phyloP scores from a whole-genome alignment of 768 basidiomycete genomes.

The Kwoniella botswanensis region DNA sequence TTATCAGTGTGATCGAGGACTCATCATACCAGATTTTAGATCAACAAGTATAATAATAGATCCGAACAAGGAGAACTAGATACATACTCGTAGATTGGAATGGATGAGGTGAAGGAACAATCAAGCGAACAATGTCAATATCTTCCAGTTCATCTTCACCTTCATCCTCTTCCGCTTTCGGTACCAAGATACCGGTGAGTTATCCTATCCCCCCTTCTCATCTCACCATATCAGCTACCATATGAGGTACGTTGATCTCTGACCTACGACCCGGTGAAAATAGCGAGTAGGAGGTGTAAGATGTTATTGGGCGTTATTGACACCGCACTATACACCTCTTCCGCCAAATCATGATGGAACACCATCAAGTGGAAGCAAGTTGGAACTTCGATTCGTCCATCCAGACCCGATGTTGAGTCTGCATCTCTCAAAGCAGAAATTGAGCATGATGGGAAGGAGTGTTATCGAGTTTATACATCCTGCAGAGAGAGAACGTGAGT shows the following conservation, averaged over 20 bases:
- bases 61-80: background rate
- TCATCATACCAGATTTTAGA: background rate
- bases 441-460: slow-evolving; percentile 53
- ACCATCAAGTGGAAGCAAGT: slow-evolving; percentile 21
- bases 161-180: background rate
- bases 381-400: slow-evolving; percentile 56
- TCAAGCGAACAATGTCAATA: slow-evolving; percentile 11
- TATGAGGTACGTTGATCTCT: background rate
- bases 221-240: too few species aligned
- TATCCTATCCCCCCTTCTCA: background rate
- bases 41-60: background rate
- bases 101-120: background rate
- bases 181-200: slow-evolving; percentile 15
- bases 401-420: slow-evolving; percentile 54
- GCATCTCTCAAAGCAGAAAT: slow-evolving; percentile 52
- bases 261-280: background rate
- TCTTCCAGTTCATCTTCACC: slow-evolving; percentile 10
- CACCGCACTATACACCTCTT: slow-evolving; percentile 30
- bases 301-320: slow-evolving; percentile 53
- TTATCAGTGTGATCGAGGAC: background rate
- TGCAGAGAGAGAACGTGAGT: slow-evolving; percentile 55
- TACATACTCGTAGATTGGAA: background rate
- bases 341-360: slow-evolving; percentile 5
- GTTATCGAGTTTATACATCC: slow-evolving; percentile 59
- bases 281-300: slow-evolving; percentile 41